These are phyloP conservation scores for Conoideocrella luteorostrata DNA, from an alignment of 2,329 filamentous ascomycete species.

Conservation along the genomic window DNA sequence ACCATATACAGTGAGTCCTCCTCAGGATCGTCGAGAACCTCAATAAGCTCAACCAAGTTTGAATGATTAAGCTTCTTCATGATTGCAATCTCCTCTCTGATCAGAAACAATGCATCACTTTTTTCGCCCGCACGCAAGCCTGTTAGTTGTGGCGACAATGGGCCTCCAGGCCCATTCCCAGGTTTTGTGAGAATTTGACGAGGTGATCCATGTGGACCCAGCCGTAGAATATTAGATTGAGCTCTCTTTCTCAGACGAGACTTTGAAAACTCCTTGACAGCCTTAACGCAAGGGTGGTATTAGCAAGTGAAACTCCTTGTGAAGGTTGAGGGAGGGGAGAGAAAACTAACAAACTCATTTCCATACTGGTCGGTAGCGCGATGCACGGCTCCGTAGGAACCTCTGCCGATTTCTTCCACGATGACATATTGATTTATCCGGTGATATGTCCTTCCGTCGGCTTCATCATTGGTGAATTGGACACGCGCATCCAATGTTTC, in stretches of 20 bases:
- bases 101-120: conserved; percentile 69
- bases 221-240: conserved; percentile 76
- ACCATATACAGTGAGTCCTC: conserved; percentile 99
- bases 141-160: conserved; percentile 20
- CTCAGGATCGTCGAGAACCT: conserved; percentile 90
- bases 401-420: conserved; percentile 90
- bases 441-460: conserved; percentile 74
- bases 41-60: conserved; percentile 87
- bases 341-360: conserved; percentile 73
- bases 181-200: conserved; percentile 19
- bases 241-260: conserved; percentile 80
- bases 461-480: conserved; percentile 77
- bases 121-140: conserved; percentile 47
- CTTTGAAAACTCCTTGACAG: conserved; percentile 97
- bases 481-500: conserved; percentile 89
- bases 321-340: conserved; percentile 1
- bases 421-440: conserved; percentile 94
- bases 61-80: conserved; percentile 98
- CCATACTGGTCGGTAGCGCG: conserved; percentile 85
- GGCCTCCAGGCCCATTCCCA: conserved; percentile 8
- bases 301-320: conserved; percentile 5
- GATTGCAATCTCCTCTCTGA: conserved; percentile 93
- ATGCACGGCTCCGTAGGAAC: conserved; percentile 92
- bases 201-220: conserved; percentile 32
- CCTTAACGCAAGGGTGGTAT: conserved; percentile 45